phyloP scores from a whole-genome alignment of 306 rosid species.

The Begonia loranthoides region DNA sequence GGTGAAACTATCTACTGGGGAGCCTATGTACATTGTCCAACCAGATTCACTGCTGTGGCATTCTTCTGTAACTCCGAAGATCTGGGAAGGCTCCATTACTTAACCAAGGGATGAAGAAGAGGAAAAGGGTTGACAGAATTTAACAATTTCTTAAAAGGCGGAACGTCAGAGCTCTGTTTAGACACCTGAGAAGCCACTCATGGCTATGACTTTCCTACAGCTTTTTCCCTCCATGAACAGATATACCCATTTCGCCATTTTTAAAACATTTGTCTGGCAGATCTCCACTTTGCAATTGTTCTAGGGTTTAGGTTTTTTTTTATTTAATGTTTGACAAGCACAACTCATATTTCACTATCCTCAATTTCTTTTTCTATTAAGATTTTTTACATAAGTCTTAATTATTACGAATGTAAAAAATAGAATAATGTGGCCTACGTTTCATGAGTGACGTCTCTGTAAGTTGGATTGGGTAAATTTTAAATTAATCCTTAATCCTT shows the following conservation, averaged over 20 bases:
- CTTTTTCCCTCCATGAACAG: constrained; percentile 5
- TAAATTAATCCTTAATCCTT: too few species aligned
- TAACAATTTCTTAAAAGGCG: constrained; percentile 11
- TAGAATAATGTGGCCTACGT: too few species aligned
- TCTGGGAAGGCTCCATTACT: constrained; percentile 53
- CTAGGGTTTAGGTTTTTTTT: too few species aligned
- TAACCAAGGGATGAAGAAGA: constrained; percentile 2
- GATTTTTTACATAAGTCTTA: too few species aligned
- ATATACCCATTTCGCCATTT: constrained; percentile 10
- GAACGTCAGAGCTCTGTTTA: constrained; percentile 11
- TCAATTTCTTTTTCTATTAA: too few species aligned
- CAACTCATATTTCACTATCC: too few species aligned
- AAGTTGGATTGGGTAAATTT: too few species aligned
- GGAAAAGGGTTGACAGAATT: constrained; percentile 1
- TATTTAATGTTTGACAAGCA: too few species aligned
- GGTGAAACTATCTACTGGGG: constrained; percentile 27
- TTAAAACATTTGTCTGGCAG: constrained; percentile 1
- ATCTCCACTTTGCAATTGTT: too few species aligned
- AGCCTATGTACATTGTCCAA: constrained; percentile 95
- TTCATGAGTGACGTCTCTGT: too few species aligned
- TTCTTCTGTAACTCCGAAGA: constrained; percentile 55
- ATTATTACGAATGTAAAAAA: too few species aligned
- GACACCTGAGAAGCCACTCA: constrained; percentile 17
- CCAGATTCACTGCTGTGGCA: constrained; percentile 95
- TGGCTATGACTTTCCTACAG: constrained; percentile 6